Percentiles rank a stretch among this genome's conserved stretches.
These are phyloP conservation scores for Eucalyptus leucophloia DNA, from an alignment of 345 rosid genomes.

Conservation along the genomic window DNA sequence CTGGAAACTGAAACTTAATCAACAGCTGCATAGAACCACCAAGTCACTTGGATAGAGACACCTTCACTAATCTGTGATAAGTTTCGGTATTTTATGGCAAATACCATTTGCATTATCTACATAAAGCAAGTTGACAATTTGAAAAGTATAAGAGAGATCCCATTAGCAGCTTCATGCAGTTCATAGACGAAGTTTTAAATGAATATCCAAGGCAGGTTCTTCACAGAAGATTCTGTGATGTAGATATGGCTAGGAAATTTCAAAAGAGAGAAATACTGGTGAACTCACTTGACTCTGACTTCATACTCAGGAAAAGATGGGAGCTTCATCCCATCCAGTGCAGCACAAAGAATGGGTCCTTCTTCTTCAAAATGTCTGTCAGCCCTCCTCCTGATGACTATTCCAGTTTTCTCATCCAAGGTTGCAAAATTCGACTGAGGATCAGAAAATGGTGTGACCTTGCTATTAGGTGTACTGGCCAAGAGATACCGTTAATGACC, in stretches of 20 bases:
- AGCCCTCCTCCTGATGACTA: constrained; percentile 81
- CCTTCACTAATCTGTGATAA: not conserved
- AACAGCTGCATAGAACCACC: not conserved
- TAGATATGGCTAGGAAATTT: not conserved
- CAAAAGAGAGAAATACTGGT: not conserved
- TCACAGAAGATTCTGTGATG: not conserved
- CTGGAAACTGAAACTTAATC: not conserved
- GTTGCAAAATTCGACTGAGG: constrained; percentile 93
- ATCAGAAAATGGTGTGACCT: not conserved
- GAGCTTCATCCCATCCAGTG: constrained; percentile 84
- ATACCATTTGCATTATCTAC: not conserved
- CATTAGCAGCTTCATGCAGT: not conserved
- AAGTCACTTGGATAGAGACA: not conserved
- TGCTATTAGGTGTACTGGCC: not conserved
- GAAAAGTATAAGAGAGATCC: not conserved
- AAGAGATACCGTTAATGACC: not conserved
- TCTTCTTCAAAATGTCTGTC: constrained; percentile 96
- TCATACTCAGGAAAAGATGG: constrained; percentile 84
- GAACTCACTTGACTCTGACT: constrained; percentile 78
- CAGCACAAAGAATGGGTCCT: constrained; percentile 91
- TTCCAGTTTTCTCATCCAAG: constrained; percentile 77
- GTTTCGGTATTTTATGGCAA: not conserved
- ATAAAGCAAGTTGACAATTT: not conserved
- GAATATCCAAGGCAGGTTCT: not conserved
- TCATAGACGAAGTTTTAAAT: not conserved